Evolutionary conservation across 208 protist species (phyloP).

Genomic region (Spongospora subterranea): DNA sequence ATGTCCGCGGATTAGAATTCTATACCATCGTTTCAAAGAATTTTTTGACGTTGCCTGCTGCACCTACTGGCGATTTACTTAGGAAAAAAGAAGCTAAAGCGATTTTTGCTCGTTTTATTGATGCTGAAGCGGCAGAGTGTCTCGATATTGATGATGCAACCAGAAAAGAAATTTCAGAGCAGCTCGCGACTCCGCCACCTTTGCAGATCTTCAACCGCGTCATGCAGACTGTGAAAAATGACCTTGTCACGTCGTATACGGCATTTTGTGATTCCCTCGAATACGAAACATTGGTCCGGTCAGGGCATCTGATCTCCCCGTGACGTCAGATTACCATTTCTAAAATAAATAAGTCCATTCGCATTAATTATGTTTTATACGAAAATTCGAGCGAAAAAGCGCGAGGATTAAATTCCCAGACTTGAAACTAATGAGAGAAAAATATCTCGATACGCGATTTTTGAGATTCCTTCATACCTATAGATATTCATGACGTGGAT

Average conservation of each 20-base stretch:
- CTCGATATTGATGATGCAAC: neutral
- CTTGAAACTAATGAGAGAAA: too few relatives aligned
- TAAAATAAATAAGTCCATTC: too few relatives aligned
- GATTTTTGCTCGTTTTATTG: neutral
- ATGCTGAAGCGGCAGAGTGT: neutral
- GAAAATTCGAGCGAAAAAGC: too few relatives aligned
- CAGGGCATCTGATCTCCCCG: slow-evolving; percentile 31
- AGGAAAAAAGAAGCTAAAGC: neutral
- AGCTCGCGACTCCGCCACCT: neutral
- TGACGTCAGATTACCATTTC: too few relatives aligned
- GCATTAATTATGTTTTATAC: too few relatives aligned
- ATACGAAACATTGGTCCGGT: neutral
- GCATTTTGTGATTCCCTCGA: slow-evolving; percentile 49
- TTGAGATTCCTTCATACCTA: too few relatives aligned
- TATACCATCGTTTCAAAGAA: neutral
- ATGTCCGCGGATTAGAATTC: slow-evolving; percentile 21
- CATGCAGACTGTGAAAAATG: neutral
- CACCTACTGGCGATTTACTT: neutral
- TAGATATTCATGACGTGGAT: too few relatives aligned
- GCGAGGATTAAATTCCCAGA: too few relatives aligned
- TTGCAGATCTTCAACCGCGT: neutral
- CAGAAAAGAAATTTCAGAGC: slow-evolving; percentile 27
- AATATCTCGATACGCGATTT: too few relatives aligned
- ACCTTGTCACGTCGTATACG: slow-evolving; percentile 3
- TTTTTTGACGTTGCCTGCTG: neutral